phyloP scores from a whole-genome alignment of 768 basidiomycete genomes.

The Auriscalpium orientale region DNA sequence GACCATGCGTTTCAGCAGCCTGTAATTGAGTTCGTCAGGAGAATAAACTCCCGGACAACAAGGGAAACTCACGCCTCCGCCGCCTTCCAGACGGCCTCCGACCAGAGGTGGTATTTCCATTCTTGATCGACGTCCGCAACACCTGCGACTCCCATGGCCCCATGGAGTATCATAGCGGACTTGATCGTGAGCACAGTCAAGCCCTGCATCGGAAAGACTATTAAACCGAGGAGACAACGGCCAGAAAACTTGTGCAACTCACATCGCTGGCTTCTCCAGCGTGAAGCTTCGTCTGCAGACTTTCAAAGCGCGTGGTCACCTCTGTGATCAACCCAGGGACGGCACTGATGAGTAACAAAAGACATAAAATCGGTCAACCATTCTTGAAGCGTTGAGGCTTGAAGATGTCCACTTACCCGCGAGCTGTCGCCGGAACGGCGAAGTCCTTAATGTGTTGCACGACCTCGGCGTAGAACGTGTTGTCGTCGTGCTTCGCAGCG shows the following conservation, averaged over 20 bases:
- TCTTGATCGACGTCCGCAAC: not conserved
- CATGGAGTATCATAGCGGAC: conserved; percentile 8
- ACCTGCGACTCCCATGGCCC: conserved; percentile 3
- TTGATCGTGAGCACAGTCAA: not conserved
- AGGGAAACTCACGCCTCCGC: not conserved
- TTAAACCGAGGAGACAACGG: not conserved
- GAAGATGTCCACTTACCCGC: not conserved
- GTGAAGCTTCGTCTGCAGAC: not conserved
- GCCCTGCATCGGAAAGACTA: not conserved
- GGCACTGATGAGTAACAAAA: not conserved
- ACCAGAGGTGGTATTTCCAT: conserved; percentile 2
- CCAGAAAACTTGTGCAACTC: not conserved
- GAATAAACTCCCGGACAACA: not conserved
- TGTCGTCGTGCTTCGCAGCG: not conserved
- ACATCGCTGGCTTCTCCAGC: not conserved
- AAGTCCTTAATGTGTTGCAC: not conserved
- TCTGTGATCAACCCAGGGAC: not conserved
- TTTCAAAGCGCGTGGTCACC: not conserved
- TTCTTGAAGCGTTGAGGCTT: not conserved
- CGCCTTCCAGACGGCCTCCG: conserved; percentile 4
- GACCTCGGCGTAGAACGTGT: not conserved
- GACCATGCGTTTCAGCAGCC: not conserved
- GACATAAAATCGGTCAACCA: too few relatives aligned
- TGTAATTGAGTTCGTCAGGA: not conserved
- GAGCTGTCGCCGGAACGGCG: not conserved